Conservation (phyloP, 495 filamentous ascomycete genomes). For the Aspergillus baeticus region DNA sequence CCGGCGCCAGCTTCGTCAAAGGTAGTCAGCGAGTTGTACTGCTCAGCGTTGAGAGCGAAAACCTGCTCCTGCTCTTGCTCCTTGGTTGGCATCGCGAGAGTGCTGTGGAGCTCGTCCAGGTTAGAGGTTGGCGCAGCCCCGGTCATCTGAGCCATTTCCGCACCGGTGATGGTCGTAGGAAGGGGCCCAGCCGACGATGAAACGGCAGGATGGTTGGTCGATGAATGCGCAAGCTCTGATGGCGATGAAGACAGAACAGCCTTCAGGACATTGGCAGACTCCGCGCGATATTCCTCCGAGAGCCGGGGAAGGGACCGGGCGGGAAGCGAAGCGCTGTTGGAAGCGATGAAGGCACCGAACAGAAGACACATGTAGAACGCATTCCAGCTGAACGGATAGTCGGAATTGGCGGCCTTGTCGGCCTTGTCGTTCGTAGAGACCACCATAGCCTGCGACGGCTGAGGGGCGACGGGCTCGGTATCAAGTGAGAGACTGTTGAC, state of each 20-base stretch:
- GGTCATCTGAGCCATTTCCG: constrained; percentile 52
- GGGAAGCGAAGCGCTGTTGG: constrained; percentile 65
- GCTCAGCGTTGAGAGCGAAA: constrained; percentile 79
- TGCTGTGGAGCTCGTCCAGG: constrained; percentile 72
- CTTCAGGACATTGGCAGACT: constrained; percentile 87
- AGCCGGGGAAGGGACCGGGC: constrained; percentile 71
- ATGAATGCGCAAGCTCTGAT: constrained; percentile 30
- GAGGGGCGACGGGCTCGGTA: constrained; percentile 31
- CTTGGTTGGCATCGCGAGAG: constrained; percentile 71
- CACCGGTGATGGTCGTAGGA: constrained; percentile 45
- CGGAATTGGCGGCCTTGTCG: constrained; percentile 68
- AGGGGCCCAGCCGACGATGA: constrained; percentile 43
- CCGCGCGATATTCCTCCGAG: constrained; percentile 89
- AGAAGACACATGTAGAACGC: constrained; percentile 79
- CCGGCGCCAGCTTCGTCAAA: constrained; percentile 45
- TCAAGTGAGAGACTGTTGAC: constrained; percentile 57
- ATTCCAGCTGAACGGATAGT: constrained; percentile 57
- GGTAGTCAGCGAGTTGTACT: constrained; percentile 83
- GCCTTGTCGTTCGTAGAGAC: constrained; percentile 40
- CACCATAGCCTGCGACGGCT: constrained; percentile 19
- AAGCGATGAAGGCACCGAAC: constrained; percentile 94
- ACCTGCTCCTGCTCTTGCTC: constrained; percentile 88
- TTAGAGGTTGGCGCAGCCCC: constrained; percentile 56
- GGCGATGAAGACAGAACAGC: constrained; percentile 72
- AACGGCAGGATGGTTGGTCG: constrained; percentile 33